phyloP scores from a whole-genome alignment of 2,329 filamentous ascomycete species.

The Phyllosticta ampelicida region DNA sequence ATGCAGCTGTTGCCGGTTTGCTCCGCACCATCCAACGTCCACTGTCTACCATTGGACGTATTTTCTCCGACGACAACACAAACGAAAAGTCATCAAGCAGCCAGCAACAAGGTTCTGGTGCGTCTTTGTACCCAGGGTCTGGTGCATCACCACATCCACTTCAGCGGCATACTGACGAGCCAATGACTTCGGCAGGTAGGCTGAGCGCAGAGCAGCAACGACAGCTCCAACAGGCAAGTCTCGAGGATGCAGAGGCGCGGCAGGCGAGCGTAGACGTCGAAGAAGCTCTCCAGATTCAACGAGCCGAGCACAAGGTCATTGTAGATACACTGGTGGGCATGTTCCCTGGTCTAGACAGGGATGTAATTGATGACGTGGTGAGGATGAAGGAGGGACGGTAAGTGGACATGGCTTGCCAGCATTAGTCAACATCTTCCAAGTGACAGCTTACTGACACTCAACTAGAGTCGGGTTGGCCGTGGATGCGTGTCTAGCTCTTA shows the following conservation, averaged over 20 bases:
- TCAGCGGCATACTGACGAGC: neutral
- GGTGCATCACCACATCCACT: neutral
- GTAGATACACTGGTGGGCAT: conserved; percentile 91
- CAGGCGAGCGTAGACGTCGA: conserved; percentile 86
- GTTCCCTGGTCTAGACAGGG: conserved; percentile 91
- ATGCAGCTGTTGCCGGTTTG: conserved; percentile 71
- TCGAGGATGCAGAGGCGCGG: conserved; percentile 77
- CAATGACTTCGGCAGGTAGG: conserved; percentile 11
- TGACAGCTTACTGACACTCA: neutral
- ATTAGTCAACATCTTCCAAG: neutral
- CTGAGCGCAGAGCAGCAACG: conserved; percentile 16
- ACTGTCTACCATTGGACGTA: conserved; percentile 81
- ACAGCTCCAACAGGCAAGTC: conserved; percentile 37
- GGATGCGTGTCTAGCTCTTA: conserved; percentile 38
- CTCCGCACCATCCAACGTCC: conserved; percentile 86
- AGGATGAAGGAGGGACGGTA: conserved; percentile 89
- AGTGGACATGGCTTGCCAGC: conserved; percentile 28
- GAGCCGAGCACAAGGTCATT: conserved; percentile 77
- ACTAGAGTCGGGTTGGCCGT: conserved; percentile 35
- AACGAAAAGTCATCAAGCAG: conserved; percentile 11
- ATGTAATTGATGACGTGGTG: conserved; percentile 94
- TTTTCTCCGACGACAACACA: conserved; percentile 66
- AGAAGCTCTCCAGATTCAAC: conserved; percentile 72
- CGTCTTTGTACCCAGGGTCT: neutral
- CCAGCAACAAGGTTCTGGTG: neutral